Conservation (phyloP, 2,329 filamentous ascomycete species). For the Cercospora sp. region DNA sequence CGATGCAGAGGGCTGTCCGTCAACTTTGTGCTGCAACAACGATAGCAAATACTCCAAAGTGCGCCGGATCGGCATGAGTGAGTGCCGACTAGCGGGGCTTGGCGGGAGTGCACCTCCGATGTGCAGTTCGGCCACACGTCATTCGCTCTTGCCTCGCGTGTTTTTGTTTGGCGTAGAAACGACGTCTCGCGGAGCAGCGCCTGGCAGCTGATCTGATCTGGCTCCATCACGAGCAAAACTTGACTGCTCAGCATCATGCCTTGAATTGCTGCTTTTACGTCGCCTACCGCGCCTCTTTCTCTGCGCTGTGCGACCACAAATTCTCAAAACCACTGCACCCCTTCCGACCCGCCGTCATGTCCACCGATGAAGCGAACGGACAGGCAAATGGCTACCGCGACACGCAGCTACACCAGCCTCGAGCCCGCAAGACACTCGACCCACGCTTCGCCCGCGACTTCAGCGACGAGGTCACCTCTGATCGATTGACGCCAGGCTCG, state of each 20-base stretch:
- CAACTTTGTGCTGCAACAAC: neutral
- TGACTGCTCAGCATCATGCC: slow-evolving; percentile 1
- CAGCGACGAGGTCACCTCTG: slow-evolving; percentile 18
- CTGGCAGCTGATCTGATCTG: slow-evolving; percentile 4
- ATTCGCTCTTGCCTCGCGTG: neutral
- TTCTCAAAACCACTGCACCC: neutral
- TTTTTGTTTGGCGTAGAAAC: neutral
- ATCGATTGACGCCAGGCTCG: slow-evolving; percentile 18
- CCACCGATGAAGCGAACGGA: slow-evolving; percentile 17
- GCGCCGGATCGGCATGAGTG: neutral
- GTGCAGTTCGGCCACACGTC: neutral
- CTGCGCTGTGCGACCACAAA: neutral
- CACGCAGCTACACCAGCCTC: slow-evolving; percentile 20
- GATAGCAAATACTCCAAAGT: slow-evolving; percentile 6
- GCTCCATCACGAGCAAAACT: neutral
- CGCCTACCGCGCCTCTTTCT: neutral
- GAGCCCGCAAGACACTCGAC: slow-evolving; percentile 32
- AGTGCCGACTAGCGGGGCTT: neutral
- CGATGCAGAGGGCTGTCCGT: slow-evolving; percentile 4
- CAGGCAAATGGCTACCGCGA: slow-evolving; percentile 20
- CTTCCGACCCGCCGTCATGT: slow-evolving; percentile 7
- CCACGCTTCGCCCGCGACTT: slow-evolving; percentile 26
- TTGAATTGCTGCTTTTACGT: neutral
- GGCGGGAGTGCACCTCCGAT: neutral
- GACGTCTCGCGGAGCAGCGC: neutral